Evolutionary conservation across 2,329 filamentous ascomycete species (phyloP).

Genomic region (Aspergillus sojae): DNA sequence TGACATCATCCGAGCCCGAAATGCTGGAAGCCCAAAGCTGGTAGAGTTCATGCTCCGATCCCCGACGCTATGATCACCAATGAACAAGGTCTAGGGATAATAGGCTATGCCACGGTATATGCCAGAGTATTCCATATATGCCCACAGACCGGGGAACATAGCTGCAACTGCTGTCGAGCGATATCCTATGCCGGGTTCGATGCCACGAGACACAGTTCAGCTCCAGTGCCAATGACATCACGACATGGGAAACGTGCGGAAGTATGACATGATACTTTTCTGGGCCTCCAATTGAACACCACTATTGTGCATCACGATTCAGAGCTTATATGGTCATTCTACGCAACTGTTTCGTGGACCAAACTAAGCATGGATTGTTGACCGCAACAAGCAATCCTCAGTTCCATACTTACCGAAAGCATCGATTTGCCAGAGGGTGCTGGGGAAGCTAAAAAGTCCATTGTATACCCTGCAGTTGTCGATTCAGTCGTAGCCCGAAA

Average conservation of each 20-base stretch:
- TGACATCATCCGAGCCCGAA: background rate
- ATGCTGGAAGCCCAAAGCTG: background rate
- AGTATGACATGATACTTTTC: background rate
- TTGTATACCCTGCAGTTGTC: fast-evolving
- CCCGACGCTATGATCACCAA: background rate
- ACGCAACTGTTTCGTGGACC: background rate
- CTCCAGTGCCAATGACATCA: background rate
- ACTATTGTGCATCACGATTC: background rate
- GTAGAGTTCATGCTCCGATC: too few species aligned
- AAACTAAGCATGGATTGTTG: background rate
- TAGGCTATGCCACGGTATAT: background rate
- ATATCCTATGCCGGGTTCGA: background rate
- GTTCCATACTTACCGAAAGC: background rate
- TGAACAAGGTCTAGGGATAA: background rate
- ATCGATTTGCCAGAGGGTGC: background rate
- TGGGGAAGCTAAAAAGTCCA: background rate
- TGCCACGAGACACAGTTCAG: background rate
- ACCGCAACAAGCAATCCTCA: background rate
- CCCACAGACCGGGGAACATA: background rate
- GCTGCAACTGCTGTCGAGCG: background rate
- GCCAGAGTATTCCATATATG: too few species aligned
- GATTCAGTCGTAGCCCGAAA: background rate
- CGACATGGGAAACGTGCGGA: background rate
- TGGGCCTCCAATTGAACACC: background rate
- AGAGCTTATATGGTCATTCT: background rate